Evolutionary conservation across 495 filamentous ascomycete species (phyloP).

Genomic region (Penicillium chermesinum): DNA sequence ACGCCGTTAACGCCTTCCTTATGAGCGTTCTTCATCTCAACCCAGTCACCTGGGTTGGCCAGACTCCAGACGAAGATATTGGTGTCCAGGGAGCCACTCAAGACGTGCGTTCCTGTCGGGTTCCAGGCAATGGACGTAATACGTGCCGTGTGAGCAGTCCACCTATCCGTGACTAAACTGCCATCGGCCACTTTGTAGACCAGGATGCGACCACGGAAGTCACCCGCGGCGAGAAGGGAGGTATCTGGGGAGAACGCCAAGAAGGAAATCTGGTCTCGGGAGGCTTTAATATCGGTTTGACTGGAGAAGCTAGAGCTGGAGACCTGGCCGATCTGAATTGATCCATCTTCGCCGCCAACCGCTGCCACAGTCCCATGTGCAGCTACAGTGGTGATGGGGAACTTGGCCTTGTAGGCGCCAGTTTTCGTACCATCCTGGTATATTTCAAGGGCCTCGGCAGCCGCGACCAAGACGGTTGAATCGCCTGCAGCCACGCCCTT

Average conservation of each 20-base stretch:
- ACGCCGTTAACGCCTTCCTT: slow-evolving; percentile 94
- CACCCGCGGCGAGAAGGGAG: slow-evolving; percentile 70
- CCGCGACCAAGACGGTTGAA: slow-evolving; percentile 57
- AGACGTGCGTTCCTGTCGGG: slow-evolving; percentile 64
- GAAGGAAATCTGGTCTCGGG: slow-evolving; percentile 40
- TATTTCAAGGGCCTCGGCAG: slow-evolving; percentile 60
- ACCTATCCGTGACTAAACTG: slow-evolving; percentile 55
- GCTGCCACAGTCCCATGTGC: slow-evolving; percentile 63
- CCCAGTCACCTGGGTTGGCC: slow-evolving; percentile 69
- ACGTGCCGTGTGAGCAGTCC: slow-evolving; percentile 87
- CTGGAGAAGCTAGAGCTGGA: slow-evolving; percentile 43
- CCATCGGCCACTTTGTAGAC: slow-evolving; percentile 56
- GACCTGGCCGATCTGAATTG: slow-evolving; percentile 64
- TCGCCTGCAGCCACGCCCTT: slow-evolving; percentile 49
- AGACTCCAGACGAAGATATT: slow-evolving; percentile 91
- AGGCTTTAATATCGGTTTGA: slow-evolving; percentile 38
- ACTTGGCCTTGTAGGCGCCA: slow-evolving; percentile 55
- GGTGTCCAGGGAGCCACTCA: slow-evolving; percentile 81
- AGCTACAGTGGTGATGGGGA: slow-evolving; percentile 66
- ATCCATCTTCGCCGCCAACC: slow-evolving; percentile 66
- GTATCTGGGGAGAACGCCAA: slow-evolving; percentile 77
- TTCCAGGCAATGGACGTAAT: slow-evolving; percentile 85
- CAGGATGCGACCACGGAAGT: slow-evolving; percentile 77
- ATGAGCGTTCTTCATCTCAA: slow-evolving; percentile 78
- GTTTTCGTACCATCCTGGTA: slow-evolving; percentile 52